Evolutionary conservation across 495 filamentous ascomycete species (phyloP).

Genomic region (Aspergillus carlsbadensis): DNA sequence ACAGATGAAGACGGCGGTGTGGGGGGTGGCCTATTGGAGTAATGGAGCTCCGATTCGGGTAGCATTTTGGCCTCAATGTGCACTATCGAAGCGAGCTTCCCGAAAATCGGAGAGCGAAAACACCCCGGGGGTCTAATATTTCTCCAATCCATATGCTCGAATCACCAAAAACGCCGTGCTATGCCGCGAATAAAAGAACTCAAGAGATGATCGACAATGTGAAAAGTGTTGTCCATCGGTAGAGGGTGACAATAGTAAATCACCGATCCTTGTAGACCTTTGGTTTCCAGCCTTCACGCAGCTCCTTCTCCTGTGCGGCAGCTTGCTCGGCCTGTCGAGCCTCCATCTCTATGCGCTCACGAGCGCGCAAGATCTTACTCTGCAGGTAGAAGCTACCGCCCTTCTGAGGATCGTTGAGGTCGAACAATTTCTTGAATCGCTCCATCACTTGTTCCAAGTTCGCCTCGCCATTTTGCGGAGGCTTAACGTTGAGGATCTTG

Average conservation of each 20-base stretch:
- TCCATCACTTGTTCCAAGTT: constrained; percentile 75
- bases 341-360: constrained; percentile 90
- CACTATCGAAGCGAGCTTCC: background rate
- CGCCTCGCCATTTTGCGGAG: constrained; percentile 72
- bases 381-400: constrained; percentile 97
- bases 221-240: background rate
- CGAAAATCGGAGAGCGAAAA: constrained; percentile 1
- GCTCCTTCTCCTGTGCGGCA: constrained; percentile 59
- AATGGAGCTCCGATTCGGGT: background rate
- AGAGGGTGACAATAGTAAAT: constrained; percentile 12
- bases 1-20: no score
- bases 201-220: constrained; percentile 17
- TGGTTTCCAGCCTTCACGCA: constrained; percentile 85
- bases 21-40: background rate
- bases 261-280: constrained; percentile 90
- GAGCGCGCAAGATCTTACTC: constrained; percentile 88
- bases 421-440: constrained; percentile 93
- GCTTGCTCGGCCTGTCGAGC: constrained; percentile 48
- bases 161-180: constrained; percentile 51
- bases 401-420: constrained; percentile 88
- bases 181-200: constrained; percentile 37
- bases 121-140: constrained; percentile 24
- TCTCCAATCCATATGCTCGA: constrained; percentile 29
- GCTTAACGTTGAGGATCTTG: constrained; percentile 95
- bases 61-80: background rate